Percentiles rank a stretch among this genome's conserved stretches.
Conservation (phyloP, 228 moss, liverwort and hornwort genomes). For the Sphagnum magellanicum region DNA sequence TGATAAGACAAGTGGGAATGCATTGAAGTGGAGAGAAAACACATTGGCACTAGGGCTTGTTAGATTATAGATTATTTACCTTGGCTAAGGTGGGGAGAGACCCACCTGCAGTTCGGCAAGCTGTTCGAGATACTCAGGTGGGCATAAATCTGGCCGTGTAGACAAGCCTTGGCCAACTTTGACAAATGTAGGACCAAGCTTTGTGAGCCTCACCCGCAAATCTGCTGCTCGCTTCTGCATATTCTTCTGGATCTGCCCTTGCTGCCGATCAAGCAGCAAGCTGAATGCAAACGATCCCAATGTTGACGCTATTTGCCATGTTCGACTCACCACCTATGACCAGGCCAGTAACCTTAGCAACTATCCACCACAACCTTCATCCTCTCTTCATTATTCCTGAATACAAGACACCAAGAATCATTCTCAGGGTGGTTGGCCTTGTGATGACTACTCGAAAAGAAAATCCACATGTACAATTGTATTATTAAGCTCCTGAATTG, state of each 20-base stretch:
- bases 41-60: too few species aligned
- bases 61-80: neutral
- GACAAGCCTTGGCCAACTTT: constrained; percentile 99
- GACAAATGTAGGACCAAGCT: constrained; percentile 92
- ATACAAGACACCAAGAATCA: neutral
- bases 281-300: constrained; percentile 65
- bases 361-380: neutral
- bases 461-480: neutral
- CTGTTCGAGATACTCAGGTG: constrained; percentile 87
- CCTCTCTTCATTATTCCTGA: constrained; percentile 5
- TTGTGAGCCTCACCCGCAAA: constrained; percentile 69
- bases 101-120: constrained; percentile 92
- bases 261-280: constrained; percentile 57
- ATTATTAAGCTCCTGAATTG: neutral
- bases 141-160: constrained; percentile 92
- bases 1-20: too few species aligned
- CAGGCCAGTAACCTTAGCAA: constrained; percentile 23
- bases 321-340: constrained; percentile 61
- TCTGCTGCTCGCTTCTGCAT: constrained; percentile 79
- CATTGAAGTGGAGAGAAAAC: too few species aligned
- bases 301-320: constrained; percentile 55
- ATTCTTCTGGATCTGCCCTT: constrained; percentile 55
- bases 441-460: too few species aligned
- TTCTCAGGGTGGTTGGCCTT: neutral
- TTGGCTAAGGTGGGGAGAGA: neutral